phyloP scores from a whole-genome alignment of 805 yeast genomes.

The Yarrowia divulgata region DNA sequence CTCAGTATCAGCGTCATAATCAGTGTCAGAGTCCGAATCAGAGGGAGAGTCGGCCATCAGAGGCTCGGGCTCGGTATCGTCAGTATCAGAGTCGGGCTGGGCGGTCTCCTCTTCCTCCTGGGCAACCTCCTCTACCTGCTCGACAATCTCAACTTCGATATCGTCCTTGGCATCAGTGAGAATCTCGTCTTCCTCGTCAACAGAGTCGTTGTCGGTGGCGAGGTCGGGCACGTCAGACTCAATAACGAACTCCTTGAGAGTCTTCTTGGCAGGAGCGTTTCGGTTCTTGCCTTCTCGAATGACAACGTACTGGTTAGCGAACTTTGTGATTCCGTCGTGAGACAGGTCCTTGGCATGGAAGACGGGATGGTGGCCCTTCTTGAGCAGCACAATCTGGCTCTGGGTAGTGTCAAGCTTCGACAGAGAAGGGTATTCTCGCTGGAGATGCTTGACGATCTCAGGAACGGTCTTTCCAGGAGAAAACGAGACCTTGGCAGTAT shows the following conservation, averaged over 20 bases:
- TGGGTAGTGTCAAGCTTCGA: slow-evolving; percentile 19
- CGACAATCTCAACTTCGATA: slow-evolving; percentile 29
- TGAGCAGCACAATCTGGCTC: slow-evolving; percentile 31
- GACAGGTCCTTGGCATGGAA: neutral
- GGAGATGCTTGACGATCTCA: slow-evolving; percentile 44
- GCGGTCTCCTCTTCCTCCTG: neutral
- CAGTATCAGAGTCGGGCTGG: slow-evolving; percentile 2
- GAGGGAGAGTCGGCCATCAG: slow-evolving; percentile 20
- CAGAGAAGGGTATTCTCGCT: slow-evolving; percentile 34
- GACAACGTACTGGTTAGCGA: slow-evolving; percentile 15
- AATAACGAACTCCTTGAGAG: slow-evolving; percentile 22
- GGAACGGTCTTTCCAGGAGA: slow-evolving; percentile 62
- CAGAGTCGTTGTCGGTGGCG: slow-evolving; percentile 26
- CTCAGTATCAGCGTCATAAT: slow-evolving; percentile 21
- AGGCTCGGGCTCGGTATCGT: slow-evolving; percentile 28
- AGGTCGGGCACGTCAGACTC: slow-evolving; percentile 35
- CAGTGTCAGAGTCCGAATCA: slow-evolving; percentile 29
- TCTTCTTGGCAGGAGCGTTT: slow-evolving; percentile 21
- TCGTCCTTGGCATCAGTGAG: slow-evolving; percentile 35
- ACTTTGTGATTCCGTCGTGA: slow-evolving; percentile 10
- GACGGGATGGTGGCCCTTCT: slow-evolving; percentile 25
- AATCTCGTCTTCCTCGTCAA: slow-evolving; percentile 25
- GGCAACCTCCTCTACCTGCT: slow-evolving; percentile 10
- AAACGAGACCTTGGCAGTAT: slow-evolving; percentile 33
- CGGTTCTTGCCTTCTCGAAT: slow-evolving; percentile 36